Base-by-base conservation (phyloP, 2,329 filamentous ascomycete genomes). In the Penicillium sp. region DNA sequence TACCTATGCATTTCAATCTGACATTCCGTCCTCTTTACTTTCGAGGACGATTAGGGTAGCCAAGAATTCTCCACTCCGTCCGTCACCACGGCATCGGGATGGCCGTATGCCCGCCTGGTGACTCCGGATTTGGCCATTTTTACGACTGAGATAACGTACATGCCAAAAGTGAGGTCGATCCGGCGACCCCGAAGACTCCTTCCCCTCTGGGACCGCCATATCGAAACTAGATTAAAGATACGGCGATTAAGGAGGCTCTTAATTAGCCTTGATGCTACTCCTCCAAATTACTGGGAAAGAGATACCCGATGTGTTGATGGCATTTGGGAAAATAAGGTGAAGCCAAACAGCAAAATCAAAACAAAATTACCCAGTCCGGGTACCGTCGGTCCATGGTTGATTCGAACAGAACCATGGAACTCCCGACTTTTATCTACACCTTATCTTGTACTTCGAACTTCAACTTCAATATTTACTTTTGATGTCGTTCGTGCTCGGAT, bases 101-200 rank as follows among this genome's bases (percentile, higher is more conserved):
- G 43, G 28, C 43, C 39, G 38, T 6, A 9, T 37, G 19, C 5
- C 43, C 35, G 21, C 22, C 37, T 28, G 37, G 9, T 7, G 37
- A 24, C 4, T 24, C 21, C 22, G n/a, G 6, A 19, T 39, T 44
- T 31, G 2, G 15, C 42, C 13, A 5, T 19, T 2, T 19, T 17
- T 45, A 22, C 33, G 13, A 31, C 13, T 15, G 33, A 34, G 22
- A 37, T 28, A n/a, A 38, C 9, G 5, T 26, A n/a, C 4, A 26
- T 39, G 17, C 22, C 12, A 26, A 37, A n/a, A 13, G 19, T 10
- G 17, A 34, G 26, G 17, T 19, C 15, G 22, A 34, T 41, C 37
- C 53, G 55, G 53, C 46, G 49, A 56, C 51, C 22, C 53, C 51
- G 55, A 51, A 24, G 43, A 32, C 38, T 40, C 29, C 38, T 43